Conservation (phyloP, 768 basidiomycete species). For the Kwoniella botswanensis region DNA sequence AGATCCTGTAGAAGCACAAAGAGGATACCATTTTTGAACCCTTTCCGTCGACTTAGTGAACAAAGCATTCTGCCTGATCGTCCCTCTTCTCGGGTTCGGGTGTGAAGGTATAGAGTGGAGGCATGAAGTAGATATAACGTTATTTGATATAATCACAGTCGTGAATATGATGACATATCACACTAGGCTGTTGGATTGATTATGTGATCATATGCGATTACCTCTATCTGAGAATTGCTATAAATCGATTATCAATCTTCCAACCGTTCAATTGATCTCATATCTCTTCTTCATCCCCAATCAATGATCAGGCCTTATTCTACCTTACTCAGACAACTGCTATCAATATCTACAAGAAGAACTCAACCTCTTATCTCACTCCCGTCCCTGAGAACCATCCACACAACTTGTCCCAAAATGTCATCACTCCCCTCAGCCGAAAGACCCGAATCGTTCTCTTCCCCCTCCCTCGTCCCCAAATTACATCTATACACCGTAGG, state of each 20-base stretch:
- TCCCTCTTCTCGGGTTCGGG: too few species aligned
- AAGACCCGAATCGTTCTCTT: conserved; percentile 23
- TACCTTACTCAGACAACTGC: background rate
- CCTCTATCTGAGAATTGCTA: background rate
- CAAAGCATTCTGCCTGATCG: too few species aligned
- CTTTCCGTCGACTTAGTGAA: too few species aligned
- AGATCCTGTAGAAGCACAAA: too few species aligned
- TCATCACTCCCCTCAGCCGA: conserved; percentile 7
- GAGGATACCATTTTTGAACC: too few species aligned
- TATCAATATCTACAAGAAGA: background rate
- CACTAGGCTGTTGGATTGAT: background rate
- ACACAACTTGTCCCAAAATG: background rate
- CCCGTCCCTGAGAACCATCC: background rate
- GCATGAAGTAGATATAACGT: background rate
- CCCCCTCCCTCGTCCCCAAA: conserved; percentile 26
- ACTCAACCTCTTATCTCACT: background rate
- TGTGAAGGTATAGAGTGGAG: background rate
- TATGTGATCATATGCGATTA: background rate
- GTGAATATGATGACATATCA: background rate
- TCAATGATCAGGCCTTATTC: background rate
- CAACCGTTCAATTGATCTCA: too few species aligned
- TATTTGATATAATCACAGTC: background rate
- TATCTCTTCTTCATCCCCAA: background rate
- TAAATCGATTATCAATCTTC: too few species aligned
- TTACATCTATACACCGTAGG: conserved; percentile 62